Evolutionary conservation across 2,329 filamentous ascomycete species (phyloP).

Genomic region (Microdochium trichocladiopsis): DNA sequence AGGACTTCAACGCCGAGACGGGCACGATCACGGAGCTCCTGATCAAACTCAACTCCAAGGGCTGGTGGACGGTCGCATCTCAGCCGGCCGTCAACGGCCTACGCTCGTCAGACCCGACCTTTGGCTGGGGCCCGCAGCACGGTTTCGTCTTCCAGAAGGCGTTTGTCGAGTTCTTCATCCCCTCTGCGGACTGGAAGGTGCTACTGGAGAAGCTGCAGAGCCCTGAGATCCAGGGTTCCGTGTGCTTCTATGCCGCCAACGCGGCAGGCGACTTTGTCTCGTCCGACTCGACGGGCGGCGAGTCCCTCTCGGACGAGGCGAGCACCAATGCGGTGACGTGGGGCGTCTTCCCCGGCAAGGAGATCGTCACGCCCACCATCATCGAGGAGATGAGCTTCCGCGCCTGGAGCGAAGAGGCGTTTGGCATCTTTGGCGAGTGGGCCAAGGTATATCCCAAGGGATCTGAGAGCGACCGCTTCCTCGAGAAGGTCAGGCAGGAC

Average conservation of each 20-base stretch:
- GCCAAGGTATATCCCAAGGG: constrained; percentile 75
- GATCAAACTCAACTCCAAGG: constrained; percentile 66
- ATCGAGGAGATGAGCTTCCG: constrained; percentile 92
- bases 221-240: constrained; percentile 52
- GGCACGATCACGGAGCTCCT: constrained; percentile 72
- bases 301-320: constrained; percentile 20
- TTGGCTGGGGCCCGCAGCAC: constrained; percentile 88
- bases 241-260: constrained; percentile 88
- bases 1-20: constrained; percentile 78
- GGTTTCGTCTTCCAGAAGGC: constrained; percentile 98
- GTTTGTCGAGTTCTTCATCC: constrained; percentile 94
- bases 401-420: constrained; percentile 93
- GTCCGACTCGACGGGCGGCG: constrained; percentile 43
- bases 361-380: constrained; percentile 93
- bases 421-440: constrained; percentile 94
- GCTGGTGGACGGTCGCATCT: constrained; percentile 95
- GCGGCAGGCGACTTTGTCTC: constrained; percentile 69
- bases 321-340: constrained; percentile 93
- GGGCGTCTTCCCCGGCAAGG: constrained; percentile 92
- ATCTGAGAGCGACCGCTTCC: constrained; percentile 62
- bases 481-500: constrained; percentile 61
- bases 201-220: constrained; percentile 57
- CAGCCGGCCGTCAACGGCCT: constrained; percentile 90
- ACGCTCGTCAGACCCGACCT: constrained; percentile 66
- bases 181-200: constrained; percentile 60